Conservation (phyloP, 2,329 filamentous ascomycete species). For the Stylonectria norvegica region DNA sequence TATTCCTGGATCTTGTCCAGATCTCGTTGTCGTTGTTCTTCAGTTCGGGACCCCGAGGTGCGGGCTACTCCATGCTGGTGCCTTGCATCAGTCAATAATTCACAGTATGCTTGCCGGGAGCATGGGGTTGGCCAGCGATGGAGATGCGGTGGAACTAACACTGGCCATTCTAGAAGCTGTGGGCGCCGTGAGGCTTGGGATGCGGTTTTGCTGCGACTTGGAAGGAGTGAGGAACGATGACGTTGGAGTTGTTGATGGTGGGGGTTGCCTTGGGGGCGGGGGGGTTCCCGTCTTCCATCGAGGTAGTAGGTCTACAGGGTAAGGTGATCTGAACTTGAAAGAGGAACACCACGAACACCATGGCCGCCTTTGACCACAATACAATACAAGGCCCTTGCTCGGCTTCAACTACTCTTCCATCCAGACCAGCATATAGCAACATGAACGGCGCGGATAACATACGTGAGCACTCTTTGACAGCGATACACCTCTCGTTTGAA, state of each 20-base stretch:
- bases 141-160: slow-evolving; percentile 13
- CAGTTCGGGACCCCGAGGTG: slow-evolving; percentile 57
- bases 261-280: neutral
- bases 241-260: slow-evolving; percentile 1
- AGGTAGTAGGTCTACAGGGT: too few relatives aligned
- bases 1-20: slow-evolving; percentile 74
- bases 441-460: too few relatives aligned
- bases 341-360: too few relatives aligned
- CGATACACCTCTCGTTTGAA: too few relatives aligned
- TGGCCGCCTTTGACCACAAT: too few relatives aligned
- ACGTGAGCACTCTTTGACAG: too few relatives aligned
- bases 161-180: slow-evolving; percentile 20
- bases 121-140: neutral
- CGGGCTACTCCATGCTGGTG: slow-evolving; percentile 79
- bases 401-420: too few relatives aligned
- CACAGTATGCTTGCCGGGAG: slow-evolving; percentile 7
- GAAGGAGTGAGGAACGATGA: slow-evolving; percentile 1
- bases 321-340: too few relatives aligned
- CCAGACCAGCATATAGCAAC: too few relatives aligned
- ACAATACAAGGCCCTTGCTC: too few relatives aligned
- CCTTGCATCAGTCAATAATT: slow-evolving; percentile 26
- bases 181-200: slow-evolving; percentile 1
- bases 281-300: neutral
- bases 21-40: slow-evolving; percentile 69
- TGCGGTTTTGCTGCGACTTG: neutral